Conservation (phyloP, 1,284 basidiomycete species). For the Rhodofomes roseus region DNA sequence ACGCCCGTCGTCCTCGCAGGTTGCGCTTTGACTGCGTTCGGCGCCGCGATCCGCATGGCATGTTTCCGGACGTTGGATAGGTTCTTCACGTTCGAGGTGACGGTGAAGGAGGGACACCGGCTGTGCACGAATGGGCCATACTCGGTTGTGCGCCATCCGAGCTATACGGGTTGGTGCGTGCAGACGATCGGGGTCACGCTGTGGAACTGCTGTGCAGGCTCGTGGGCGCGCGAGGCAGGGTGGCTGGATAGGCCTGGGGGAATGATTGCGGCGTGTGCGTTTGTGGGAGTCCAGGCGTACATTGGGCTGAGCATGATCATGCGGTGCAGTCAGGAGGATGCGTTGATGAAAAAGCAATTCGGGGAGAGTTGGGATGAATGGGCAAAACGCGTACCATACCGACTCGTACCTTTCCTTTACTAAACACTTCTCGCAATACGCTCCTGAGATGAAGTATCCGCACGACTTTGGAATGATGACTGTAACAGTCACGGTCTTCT, state of each 20-base stretch:
- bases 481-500: too few relatives aligned
- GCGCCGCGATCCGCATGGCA: neutral
- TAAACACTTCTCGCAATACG: neutral
- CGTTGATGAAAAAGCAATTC: conserved; percentile 2
- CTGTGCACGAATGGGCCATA: conserved; percentile 4
- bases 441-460: too few relatives aligned
- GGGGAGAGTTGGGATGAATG: conserved; percentile 2
- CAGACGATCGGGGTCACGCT: neutral
- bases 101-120: conserved; percentile 2
- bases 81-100: conserved; percentile 10
- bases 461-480: too few relatives aligned
- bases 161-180: neutral
- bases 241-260: neutral
- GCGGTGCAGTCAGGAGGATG: conserved; percentile 2
- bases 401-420: conserved; percentile 1
- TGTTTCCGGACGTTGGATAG: neutral
- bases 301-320: neutral
- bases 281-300: neutral
- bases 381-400: neutral
- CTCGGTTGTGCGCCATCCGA: neutral
- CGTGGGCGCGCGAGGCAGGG: conserved; percentile 1
- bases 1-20: neutral
- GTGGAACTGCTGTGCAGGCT: neutral
- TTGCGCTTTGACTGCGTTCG: neutral
- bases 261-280: neutral